These are phyloP conservation scores for Exophiala mesophila DNA, from an alignment of 2,329 filamentous ascomycete species.

Conservation along the genomic window DNA sequence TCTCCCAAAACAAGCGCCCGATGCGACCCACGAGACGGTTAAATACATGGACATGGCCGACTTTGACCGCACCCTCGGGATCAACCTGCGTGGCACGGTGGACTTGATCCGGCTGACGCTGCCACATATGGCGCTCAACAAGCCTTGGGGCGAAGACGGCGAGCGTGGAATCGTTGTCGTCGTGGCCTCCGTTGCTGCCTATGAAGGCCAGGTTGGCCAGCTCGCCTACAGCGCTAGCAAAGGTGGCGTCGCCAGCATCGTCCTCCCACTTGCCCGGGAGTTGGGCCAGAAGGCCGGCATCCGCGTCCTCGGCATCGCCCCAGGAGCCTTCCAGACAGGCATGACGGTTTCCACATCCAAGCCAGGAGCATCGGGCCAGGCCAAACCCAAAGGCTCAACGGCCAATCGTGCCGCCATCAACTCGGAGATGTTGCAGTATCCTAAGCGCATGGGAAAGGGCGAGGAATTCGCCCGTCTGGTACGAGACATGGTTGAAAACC, in stretches of 20 bases:
- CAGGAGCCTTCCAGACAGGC: conserved; percentile 26
- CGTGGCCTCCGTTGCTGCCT: conserved; percentile 26
- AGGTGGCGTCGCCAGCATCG: conserved; percentile 25
- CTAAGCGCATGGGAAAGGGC: conserved; percentile 24
- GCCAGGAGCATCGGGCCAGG: conserved; percentile 1
- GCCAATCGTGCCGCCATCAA: conserved; percentile 15
- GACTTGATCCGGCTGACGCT: conserved; percentile 26
- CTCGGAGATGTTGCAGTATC: conserved; percentile 27
- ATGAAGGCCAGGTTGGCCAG: conserved; percentile 27
- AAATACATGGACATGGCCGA: conserved; percentile 49
- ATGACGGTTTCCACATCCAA: conserved; percentile 20
- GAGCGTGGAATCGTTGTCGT: conserved; percentile 27
- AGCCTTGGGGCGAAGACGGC: conserved; percentile 21
- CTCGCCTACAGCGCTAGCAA: conserved; percentile 29
- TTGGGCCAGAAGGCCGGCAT: conserved; percentile 26
- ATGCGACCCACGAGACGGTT: conserved; percentile 15
- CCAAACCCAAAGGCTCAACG: conserved; percentile 10
- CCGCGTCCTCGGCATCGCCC: conserved; percentile 26
- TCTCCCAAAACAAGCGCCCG: conserved; percentile 21
- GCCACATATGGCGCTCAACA: conserved; percentile 24
- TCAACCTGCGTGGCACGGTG: conserved; percentile 28
- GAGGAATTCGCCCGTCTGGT: conserved; percentile 27
- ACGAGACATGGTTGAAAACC: conserved; percentile 26
- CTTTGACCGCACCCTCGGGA: conserved; percentile 53
- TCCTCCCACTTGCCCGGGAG: conserved; percentile 27